A percentile compares a stretch with the other conserved stretches of the same genome.
phyloP scores from a whole-genome alignment of 352 stramenopile species.

The Lagenidium giganteum region DNA sequence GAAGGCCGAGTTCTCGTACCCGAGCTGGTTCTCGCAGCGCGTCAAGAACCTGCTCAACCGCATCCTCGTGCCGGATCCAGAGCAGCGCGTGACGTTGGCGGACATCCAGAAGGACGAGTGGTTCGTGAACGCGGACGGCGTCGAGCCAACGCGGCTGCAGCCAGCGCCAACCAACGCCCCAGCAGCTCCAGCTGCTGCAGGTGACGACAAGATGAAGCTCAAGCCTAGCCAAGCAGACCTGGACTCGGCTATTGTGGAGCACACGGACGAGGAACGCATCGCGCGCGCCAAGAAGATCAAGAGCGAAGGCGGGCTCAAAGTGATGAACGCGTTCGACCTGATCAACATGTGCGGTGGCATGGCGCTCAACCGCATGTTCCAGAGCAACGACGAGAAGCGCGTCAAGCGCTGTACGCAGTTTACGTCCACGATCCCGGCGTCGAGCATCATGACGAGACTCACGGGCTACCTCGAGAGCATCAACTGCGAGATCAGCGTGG shows the following conservation, averaged over 20 bases:
- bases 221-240: constrained; percentile 83
- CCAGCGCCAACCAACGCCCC: neutral
- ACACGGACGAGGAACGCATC: constrained; percentile 74
- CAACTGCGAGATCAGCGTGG: constrained; percentile 76
- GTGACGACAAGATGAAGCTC: constrained; percentile 44
- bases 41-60: constrained; percentile 87
- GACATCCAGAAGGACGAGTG: constrained; percentile 91
- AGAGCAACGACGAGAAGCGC: constrained; percentile 82
- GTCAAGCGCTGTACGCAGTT: constrained; percentile 85
- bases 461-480: constrained; percentile 72
- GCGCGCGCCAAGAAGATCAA: constrained; percentile 56
- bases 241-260: constrained; percentile 76
- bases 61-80: constrained; percentile 92
- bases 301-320: constrained; percentile 58
- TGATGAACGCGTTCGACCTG: constrained; percentile 90
- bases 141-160: too few relatives aligned
- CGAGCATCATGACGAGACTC: constrained; percentile 72
- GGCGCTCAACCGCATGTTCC: constrained; percentile 88
- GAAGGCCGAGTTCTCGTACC: constrained; percentile 94
- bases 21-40: constrained; percentile 87
- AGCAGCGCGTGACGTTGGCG: constrained; percentile 75
- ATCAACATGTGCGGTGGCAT: constrained; percentile 92
- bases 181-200: constrained; percentile 10
- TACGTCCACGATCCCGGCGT: constrained; percentile 74
- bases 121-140: constrained; percentile 68